A percentile compares a stretch with the other conserved stretches of the same genome.
phyloP scores from a whole-genome alignment of 2,329 filamentous ascomycete species.

The Alternaria novae-zelandiae region DNA sequence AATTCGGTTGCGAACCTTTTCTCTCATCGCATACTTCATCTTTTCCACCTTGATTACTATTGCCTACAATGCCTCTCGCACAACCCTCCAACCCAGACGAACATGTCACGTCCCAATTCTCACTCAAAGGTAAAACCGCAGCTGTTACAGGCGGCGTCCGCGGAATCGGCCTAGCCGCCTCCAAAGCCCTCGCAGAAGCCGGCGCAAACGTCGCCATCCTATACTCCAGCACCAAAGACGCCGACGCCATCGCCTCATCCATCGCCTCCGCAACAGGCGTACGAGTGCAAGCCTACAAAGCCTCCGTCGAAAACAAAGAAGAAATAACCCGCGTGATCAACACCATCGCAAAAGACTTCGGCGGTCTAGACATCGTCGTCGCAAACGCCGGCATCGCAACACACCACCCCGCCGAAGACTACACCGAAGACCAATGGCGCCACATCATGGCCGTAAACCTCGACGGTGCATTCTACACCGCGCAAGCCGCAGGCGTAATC shows the following conservation, averaged over 20 bases:
- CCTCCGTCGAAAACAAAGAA: constrained; percentile 16
- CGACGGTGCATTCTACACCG: constrained; percentile 78
- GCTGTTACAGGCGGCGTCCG: constrained; percentile 53
- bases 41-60: neutral
- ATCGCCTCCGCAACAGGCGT: constrained; percentile 19
- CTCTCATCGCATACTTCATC: neutral
- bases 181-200: constrained; percentile 38
- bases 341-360: constrained; percentile 42
- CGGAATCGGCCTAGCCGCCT: constrained; percentile 59
- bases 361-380: constrained; percentile 49
- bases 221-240: constrained; percentile 23
- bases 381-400: constrained; percentile 51
- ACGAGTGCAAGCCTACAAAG: constrained; percentile 23
- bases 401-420: constrained; percentile 69
- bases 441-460: constrained; percentile 83
- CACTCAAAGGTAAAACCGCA: constrained; percentile 43
- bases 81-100: constrained; percentile 9
- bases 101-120: constrained; percentile 18
- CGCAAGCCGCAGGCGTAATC: constrained; percentile 58
- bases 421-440: constrained; percentile 77
- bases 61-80: constrained; percentile 7
- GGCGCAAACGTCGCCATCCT: constrained; percentile 48
- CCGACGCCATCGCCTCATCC: constrained; percentile 15
- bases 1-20: neutral
- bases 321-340: constrained; percentile 17